phyloP scores from a whole-genome alignment of 2,329 filamentous ascomycete species.

The Trichoderma gracile region DNA sequence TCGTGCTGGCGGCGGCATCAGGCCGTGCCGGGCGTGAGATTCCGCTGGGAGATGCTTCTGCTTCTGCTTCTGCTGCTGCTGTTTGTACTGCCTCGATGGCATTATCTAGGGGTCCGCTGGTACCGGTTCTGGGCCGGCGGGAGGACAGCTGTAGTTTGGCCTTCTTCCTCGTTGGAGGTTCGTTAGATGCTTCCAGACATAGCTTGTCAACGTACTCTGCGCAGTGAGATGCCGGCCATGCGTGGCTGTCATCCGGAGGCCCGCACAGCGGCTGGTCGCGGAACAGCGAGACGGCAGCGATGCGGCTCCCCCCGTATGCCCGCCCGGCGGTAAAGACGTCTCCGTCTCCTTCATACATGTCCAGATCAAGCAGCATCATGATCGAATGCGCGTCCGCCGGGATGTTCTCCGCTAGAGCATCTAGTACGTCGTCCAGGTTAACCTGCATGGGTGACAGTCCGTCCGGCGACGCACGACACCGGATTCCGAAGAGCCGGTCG shows the following conservation, averaged over 20 bases:
- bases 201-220: slow-evolving; percentile 47
- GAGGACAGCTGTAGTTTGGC: neutral
- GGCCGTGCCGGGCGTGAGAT: no score
- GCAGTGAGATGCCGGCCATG: slow-evolving; percentile 67
- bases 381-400: slow-evolving; percentile 61
- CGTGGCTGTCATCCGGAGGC: slow-evolving; percentile 50
- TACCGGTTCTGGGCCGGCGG: neutral
- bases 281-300: slow-evolving; percentile 62
- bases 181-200: slow-evolving; percentile 31
- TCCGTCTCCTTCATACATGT: slow-evolving; percentile 65
- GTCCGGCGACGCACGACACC: slow-evolving; percentile 51
- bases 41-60: slow-evolving; percentile 27
- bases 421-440: slow-evolving; percentile 62
- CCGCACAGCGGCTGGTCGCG: slow-evolving; percentile 56
- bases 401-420: slow-evolving; percentile 54
- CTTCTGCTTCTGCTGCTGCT: slow-evolving; percentile 20
- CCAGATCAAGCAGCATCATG: slow-evolving; percentile 59
- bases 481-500: slow-evolving; percentile 49
- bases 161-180: neutral
- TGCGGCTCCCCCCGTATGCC: slow-evolving; percentile 64
- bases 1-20: slow-evolving; percentile 31
- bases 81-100: slow-evolving; percentile 40
- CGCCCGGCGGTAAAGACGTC: slow-evolving; percentile 68
- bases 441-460: slow-evolving; percentile 52
- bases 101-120: slow-evolving; percentile 16